Conservation (phyloP, 1,284 basidiomycete genomes). For the Trametes polyzona region DNA sequence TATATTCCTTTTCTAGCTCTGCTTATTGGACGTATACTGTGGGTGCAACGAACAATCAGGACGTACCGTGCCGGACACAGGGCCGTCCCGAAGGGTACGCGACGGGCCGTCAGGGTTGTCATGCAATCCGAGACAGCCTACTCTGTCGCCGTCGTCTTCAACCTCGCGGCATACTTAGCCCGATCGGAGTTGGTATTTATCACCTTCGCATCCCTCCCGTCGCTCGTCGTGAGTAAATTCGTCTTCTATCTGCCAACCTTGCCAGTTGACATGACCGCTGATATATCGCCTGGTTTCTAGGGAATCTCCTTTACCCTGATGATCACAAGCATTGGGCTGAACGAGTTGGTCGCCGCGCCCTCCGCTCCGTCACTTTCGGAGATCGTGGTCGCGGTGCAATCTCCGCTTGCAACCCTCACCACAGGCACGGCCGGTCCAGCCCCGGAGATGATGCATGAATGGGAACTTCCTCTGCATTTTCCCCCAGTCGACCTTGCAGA, state of each 20-base stretch:
- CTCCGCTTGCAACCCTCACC: too few relatives aligned
- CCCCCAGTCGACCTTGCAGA: too few relatives aligned
- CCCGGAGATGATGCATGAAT: too few relatives aligned
- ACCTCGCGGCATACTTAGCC: neutral
- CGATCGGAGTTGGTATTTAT: neutral
- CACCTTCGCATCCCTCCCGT: neutral
- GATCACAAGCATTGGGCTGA: neutral
- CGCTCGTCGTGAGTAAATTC: neutral
- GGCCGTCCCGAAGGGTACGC: neutral
- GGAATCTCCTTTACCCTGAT: constrained; percentile 5
- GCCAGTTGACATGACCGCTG: too few relatives aligned
- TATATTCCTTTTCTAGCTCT: neutral
- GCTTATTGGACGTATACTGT: neutral
- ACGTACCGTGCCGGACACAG: too few relatives aligned
- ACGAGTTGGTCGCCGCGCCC: too few relatives aligned
- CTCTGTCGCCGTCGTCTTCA: neutral
- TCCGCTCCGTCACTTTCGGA: too few relatives aligned
- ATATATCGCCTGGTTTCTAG: neutral
- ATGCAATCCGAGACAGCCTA: constrained; percentile 5
- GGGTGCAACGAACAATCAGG: neutral
- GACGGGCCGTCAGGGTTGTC: neutral
- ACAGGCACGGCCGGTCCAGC: too few relatives aligned
- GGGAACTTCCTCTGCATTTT: too few relatives aligned
- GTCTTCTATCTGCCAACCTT: neutral
- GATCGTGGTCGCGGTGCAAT: too few relatives aligned